A percentile compares a stretch with the other conserved stretches of the same genome.
Evolutionary conservation across 345 rosid species (phyloP).

Genomic region (Eucalyptus shirleyi): DNA sequence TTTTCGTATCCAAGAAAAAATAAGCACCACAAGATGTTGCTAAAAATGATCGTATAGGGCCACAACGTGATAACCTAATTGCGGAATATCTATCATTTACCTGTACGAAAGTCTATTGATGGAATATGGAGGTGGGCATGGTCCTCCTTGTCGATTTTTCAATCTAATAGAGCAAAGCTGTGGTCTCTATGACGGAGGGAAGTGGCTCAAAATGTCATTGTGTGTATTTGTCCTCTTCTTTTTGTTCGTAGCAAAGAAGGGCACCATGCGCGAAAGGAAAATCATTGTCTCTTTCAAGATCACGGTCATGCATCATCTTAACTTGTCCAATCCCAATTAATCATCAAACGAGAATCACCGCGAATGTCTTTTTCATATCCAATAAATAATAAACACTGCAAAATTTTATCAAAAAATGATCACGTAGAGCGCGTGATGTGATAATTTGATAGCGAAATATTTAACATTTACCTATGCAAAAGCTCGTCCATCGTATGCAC

Average conservation of each 20-base stretch:
- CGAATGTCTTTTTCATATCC: background rate
- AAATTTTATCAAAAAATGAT: background rate
- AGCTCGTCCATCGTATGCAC: background rate
- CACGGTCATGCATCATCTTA: background rate
- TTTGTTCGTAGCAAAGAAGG: background rate
- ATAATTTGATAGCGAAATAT: background rate
- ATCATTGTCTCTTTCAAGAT: background rate
- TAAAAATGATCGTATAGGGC: background rate
- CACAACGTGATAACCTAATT: background rate
- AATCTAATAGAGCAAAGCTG: background rate
- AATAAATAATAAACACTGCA: background rate
- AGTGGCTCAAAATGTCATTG: background rate
- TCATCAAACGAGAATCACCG: background rate
- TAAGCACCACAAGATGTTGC: background rate
- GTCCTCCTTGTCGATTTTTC: background rate
- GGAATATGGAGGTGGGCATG: background rate
- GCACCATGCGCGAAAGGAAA: background rate
- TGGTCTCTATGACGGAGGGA: background rate
- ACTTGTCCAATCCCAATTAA: background rate
- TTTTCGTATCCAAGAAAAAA: background rate
- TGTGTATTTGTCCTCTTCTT: background rate
- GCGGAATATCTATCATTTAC: background rate
- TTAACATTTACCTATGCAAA: background rate
- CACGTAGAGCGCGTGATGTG: accelerated
- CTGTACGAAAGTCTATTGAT: background rate